Base-by-base conservation (phyloP, 192 early-diverging fungal genomes). In the Entrophospora sp. region DNA sequence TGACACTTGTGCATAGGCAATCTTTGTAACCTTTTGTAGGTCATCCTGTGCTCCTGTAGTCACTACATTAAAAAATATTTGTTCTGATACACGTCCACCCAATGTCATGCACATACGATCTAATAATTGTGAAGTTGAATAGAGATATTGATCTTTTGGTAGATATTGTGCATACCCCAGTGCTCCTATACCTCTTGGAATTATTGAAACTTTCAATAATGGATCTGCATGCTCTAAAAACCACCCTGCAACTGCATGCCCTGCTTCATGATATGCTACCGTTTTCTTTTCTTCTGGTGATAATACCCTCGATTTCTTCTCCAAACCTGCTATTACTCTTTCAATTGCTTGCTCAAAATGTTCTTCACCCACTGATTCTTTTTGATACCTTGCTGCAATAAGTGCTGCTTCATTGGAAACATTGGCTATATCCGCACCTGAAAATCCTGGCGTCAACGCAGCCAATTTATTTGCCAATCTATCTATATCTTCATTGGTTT, bases 31-130 rank as follows among this genome's bases (percentile, higher is more conserved):
- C 74, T 95, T 95, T 72, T 96, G 86, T 68, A 99, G 76, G 79
- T 99, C 97, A 70, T 99, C 97, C n/a, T 86, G 87, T 2, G 96
- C 96, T 36, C 96, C 96, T 2, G 94, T 96, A n/a, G 96, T 96
- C 48, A 98, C 86, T 5, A 86, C 81, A 20, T 83, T 75, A 75
- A 98, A 98, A 77, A 98, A 95, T 63, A 98, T 87, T 69, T 91
- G 76, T 76, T 97, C 96, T 3, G 93, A 85, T 12, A 87, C 89
- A 40, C 89, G 86, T 0, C 91, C 91, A 43, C 89, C 91, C 30
- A 92, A 79, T 25, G 90, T 87, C 91, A 93, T 93, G 69, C 89
- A 91, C 87, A 91, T 90, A 65, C 88, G 83, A 81, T 99, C 96
- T 61, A 88, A 74, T 65, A 99, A 80, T 70, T 96, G 92, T 31